Evolutionary conservation across 2,329 filamentous ascomycete species (phyloP).

Genomic region (Nannizziopsis arthrosporioides): DNA sequence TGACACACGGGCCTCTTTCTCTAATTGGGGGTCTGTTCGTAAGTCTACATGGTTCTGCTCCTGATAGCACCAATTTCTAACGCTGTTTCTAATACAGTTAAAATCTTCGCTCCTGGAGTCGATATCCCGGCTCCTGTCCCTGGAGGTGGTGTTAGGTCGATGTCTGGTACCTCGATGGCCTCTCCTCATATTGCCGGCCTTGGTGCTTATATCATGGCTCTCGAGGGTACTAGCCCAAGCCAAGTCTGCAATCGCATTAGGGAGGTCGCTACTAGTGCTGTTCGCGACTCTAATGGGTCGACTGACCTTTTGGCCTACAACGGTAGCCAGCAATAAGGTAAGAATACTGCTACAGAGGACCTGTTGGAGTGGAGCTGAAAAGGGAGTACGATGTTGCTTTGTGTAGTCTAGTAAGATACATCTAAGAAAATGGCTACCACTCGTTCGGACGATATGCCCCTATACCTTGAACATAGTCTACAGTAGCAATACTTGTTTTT

Average conservation of each 20-base stretch:
- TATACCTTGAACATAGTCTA: too few relatives aligned
- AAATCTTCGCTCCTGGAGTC: slow-evolving; percentile 48
- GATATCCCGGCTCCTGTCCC: slow-evolving; percentile 42
- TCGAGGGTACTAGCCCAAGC: slow-evolving; percentile 39
- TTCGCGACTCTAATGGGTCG: slow-evolving; percentile 19
- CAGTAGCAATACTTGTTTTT: too few relatives aligned
- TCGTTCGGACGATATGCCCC: too few relatives aligned
- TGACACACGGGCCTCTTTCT: slow-evolving; percentile 31
- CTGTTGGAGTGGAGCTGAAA: not conserved
- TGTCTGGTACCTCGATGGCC: slow-evolving; percentile 31
- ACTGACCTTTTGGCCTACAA: slow-evolving; percentile 23
- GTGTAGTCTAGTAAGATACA: too few relatives aligned
- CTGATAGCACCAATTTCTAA: not conserved
- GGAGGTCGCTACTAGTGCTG: slow-evolving; percentile 36
- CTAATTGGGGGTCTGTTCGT: slow-evolving; percentile 33
- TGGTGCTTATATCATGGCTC: slow-evolving; percentile 41
- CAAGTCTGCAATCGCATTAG: slow-evolving; percentile 41
- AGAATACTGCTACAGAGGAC: not conserved
- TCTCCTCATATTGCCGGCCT: slow-evolving; percentile 42
- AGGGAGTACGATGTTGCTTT: too few relatives aligned
- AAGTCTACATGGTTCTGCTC: not conserved
- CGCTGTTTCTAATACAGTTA: slow-evolving; percentile 25
- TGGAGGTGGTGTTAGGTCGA: slow-evolving; percentile 36
- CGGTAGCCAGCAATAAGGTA: slow-evolving; percentile 12
- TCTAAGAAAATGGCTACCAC: too few relatives aligned